A percentile compares a stretch with the other conserved stretches of the same genome.
These are phyloP conservation scores for Globisporangium iwayamae DNA, from an alignment of 352 stramenopile species.

Conservation along the genomic window DNA sequence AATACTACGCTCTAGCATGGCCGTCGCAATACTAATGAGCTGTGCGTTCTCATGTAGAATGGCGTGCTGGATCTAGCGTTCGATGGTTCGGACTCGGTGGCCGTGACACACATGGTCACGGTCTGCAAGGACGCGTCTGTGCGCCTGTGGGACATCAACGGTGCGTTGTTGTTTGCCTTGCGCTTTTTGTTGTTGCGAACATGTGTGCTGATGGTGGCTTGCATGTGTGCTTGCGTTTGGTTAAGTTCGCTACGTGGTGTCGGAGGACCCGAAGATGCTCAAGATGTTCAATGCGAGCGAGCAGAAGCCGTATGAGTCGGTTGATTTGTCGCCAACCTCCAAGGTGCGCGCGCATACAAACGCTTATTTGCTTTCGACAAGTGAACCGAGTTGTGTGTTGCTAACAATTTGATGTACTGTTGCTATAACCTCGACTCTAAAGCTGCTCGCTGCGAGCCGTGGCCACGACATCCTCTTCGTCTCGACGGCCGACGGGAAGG, in stretches of 20 bases:
- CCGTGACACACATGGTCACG: conserved; percentile 72
- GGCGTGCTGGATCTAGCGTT: conserved; percentile 77
- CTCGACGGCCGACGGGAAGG: conserved; percentile 40
- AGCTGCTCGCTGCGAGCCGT: conserved; percentile 58
- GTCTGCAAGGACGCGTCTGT: conserved; percentile 77
- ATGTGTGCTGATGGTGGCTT: neutral
- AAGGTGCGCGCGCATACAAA: conserved; percentile 39
- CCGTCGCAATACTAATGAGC: neutral
- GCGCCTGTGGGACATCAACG: conserved; percentile 80
- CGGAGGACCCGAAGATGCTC: conserved; percentile 74
- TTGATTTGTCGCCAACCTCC: conserved; percentile 63
- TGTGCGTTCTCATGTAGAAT: conserved; percentile 29
- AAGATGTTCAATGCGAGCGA: conserved; percentile 56
- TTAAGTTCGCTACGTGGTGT: conserved; percentile 68
- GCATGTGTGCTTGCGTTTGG: neutral
- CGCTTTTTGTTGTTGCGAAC: neutral
- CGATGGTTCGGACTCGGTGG: conserved; percentile 60
- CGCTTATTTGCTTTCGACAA: neutral
- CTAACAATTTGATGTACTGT: neutral
- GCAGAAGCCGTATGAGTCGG: conserved; percentile 46
- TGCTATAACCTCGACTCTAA: neutral
- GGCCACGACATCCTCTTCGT: conserved; percentile 62
- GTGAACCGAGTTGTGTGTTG: neutral
- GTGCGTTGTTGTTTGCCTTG: conserved; percentile 19
- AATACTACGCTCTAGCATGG: neutral